phyloP scores from a whole-genome alignment of 2,329 filamentous ascomycete species.

The Colletotrichum lindemuthianum region DNA sequence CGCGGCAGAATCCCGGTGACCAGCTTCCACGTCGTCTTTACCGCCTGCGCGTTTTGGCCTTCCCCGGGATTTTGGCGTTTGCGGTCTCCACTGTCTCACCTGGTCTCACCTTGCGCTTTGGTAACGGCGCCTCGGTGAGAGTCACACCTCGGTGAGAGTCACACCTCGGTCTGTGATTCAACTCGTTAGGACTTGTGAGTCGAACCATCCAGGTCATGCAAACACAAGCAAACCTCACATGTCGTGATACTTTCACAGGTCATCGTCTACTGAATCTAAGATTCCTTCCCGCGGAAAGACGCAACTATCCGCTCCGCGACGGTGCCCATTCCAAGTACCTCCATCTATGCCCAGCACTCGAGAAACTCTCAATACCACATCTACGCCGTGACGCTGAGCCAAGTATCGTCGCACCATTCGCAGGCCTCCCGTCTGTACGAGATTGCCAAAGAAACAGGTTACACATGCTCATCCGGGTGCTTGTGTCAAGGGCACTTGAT shows the following conservation, averaged over 20 bases:
- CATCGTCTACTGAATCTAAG: too few relatives aligned
- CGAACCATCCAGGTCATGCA: background rate
- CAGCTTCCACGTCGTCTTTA: background rate
- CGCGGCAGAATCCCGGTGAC: conserved; percentile 30
- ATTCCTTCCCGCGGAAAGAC: too few relatives aligned
- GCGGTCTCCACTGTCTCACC: conserved; percentile 6
- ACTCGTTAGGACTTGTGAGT: too few relatives aligned
- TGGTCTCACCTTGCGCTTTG: background rate
- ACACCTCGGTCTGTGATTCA: too few relatives aligned
- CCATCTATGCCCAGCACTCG: too few relatives aligned
- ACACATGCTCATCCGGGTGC: background rate
- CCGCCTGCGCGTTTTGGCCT: conserved; percentile 3
- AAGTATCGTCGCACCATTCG: background rate
- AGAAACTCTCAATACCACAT: too few relatives aligned
- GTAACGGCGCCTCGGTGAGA: background rate
- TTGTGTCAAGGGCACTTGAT: background rate
- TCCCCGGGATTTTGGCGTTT: conserved; percentile 19
- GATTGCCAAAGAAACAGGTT: background rate
- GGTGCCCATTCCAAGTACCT: too few relatives aligned
- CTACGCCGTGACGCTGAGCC: background rate
- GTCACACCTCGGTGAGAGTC: background rate
- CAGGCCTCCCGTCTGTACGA: background rate
- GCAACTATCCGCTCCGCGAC: too few relatives aligned
- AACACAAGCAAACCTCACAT: background rate
- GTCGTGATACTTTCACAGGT: background rate